phyloP scores from a whole-genome alignment of 2,329 filamentous ascomycete genomes.

The Thielaviopsis populi region DNA sequence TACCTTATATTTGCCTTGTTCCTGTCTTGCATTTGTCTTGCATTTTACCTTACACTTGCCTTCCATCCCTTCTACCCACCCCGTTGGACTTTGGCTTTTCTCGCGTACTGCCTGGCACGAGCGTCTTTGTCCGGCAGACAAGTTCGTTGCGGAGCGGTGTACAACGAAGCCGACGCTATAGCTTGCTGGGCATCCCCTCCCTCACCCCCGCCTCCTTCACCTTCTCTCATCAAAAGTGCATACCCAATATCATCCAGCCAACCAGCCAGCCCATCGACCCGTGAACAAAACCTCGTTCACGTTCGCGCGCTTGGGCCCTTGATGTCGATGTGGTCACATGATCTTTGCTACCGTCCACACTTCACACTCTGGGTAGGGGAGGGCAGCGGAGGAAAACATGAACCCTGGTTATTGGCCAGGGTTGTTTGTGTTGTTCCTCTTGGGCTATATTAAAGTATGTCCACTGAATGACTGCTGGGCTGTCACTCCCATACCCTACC shows the following conservation, averaged over 20 bases:
- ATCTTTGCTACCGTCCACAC: neutral
- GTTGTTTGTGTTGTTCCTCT: neutral
- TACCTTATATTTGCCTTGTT: neutral
- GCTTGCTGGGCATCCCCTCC: neutral
- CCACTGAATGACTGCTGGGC: neutral
- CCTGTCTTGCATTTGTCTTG: too few relatives aligned
- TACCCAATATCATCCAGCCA: too few relatives aligned
- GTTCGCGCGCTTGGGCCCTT: slow-evolving; percentile 2
- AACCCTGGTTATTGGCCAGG: neutral
- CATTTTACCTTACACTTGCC: neutral
- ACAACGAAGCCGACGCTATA: neutral
- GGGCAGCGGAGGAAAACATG: too few relatives aligned
- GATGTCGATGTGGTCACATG: neutral
- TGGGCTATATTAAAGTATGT: neutral
- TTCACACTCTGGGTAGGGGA: too few relatives aligned
- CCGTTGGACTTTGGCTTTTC: neutral
- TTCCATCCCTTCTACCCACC: neutral
- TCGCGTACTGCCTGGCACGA: neutral
- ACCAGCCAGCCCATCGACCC: neutral
- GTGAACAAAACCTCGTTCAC: neutral
- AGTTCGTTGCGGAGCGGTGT: neutral
- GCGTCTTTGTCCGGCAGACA: neutral
- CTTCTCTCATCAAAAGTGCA: too few relatives aligned
- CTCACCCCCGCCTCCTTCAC: neutral
- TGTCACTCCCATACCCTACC: neutral